Evolutionary conservation across 2,329 filamentous ascomycete genomes (phyloP).

Genomic region (Nemania diffusa): DNA sequence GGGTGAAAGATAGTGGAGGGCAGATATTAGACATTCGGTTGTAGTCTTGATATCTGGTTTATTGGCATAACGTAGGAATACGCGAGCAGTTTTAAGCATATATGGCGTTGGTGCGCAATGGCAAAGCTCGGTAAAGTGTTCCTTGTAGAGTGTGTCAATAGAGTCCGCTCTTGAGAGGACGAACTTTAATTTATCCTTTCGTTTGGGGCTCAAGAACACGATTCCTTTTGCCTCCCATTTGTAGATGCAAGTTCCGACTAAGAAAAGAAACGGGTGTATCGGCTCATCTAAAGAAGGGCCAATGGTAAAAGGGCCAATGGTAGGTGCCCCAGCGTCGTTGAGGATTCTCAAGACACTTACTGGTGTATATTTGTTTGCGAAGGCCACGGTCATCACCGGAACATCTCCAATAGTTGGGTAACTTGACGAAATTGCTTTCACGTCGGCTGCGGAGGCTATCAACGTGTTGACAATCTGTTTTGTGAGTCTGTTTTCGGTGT

Average conservation of each 20-base stretch:
- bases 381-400: background rate
- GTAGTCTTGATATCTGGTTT: too few relatives aligned
- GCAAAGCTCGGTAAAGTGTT: too few relatives aligned
- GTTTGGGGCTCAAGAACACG: background rate
- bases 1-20: too few relatives aligned
- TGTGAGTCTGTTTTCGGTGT: background rate
- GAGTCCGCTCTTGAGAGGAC: background rate
- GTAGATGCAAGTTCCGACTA: background rate
- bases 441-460: background rate
- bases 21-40: too few relatives aligned
- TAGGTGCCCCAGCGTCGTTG: background rate
- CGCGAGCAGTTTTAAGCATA: background rate
- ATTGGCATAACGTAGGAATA: background rate
- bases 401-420: background rate
- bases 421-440: background rate
- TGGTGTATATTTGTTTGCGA: background rate
- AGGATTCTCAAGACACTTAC: background rate
- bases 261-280: background rate
- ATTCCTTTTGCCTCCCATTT: too few relatives aligned
- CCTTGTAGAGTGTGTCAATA: too few relatives aligned
- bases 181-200: background rate
- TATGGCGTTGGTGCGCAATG: background rate
- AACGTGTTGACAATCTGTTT: background rate
- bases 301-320: background rate
- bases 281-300: background rate